phyloP scores from a whole-genome alignment of 257 asterid genomes.

The Gentiana dahurica region DNA sequence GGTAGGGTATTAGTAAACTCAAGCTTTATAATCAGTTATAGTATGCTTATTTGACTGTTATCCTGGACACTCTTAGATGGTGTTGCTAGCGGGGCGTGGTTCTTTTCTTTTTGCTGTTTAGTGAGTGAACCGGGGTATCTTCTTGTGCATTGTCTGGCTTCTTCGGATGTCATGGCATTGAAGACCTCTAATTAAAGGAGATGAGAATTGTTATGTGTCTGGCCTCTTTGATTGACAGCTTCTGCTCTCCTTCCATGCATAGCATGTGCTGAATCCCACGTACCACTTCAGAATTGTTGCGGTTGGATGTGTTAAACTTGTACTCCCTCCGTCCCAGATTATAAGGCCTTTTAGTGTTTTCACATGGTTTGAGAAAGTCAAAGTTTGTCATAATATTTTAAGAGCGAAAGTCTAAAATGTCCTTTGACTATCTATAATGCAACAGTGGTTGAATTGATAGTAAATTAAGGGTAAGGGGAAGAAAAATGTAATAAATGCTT shows the following conservation, averaged over 20 bases:
- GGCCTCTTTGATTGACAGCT: slow-evolving; percentile 5
- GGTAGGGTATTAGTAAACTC: slow-evolving; percentile 11
- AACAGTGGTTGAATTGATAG: too few relatives aligned
- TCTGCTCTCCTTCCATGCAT: slow-evolving; percentile 10
- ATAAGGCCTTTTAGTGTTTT: too few relatives aligned
- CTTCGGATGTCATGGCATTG: slow-evolving; percentile 4
- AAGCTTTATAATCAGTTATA: slow-evolving; percentile 16
- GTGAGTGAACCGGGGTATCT: slow-evolving; percentile 9
- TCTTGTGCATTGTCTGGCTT: slow-evolving; percentile 3
- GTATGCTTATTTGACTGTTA: slow-evolving; percentile 13
- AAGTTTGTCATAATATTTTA: too few relatives aligned
- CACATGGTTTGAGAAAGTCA: too few relatives aligned
- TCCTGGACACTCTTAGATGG: slow-evolving; percentile 16
- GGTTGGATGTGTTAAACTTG: slow-evolving; percentile 19
- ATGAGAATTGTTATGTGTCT: slow-evolving; percentile 4
- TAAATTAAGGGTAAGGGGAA: too few relatives aligned
- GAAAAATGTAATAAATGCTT: too few relatives aligned
- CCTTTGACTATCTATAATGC: too few relatives aligned
- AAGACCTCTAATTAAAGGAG: slow-evolving; percentile 11
- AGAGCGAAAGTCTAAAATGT: too few relatives aligned
- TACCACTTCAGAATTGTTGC: slow-evolving; percentile 8
- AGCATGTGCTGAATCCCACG: slow-evolving; percentile 12
- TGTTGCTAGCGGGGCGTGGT: slow-evolving; percentile 4
- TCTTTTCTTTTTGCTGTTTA: background rate
- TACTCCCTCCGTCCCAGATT: slow-evolving; percentile 8